A percentile compares a stretch with the other conserved stretches of the same genome.
phyloP scores from a whole-genome alignment of 2,329 filamentous ascomycete genomes.

The Ophiostoma perfectum region DNA sequence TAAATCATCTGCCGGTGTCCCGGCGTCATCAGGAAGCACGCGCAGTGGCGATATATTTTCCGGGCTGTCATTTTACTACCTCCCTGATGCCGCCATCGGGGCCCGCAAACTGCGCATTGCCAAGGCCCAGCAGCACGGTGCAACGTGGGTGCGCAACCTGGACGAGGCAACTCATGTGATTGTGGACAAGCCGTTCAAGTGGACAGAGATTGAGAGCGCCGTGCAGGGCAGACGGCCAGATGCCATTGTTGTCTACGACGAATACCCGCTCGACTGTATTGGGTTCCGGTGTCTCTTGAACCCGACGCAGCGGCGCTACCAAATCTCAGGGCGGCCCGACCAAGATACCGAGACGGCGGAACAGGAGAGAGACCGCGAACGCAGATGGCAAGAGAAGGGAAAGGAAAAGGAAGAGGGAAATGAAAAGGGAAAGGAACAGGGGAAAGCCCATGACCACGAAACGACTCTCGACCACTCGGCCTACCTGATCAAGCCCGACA shows the following conservation, averaged over 20 bases:
- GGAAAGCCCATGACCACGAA: no score
- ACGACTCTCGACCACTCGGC: no score
- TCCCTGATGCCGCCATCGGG: slow-evolving; percentile 72
- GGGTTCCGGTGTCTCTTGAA: slow-evolving; percentile 54
- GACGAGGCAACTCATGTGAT: slow-evolving; percentile 68
- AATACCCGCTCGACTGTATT: slow-evolving; percentile 65
- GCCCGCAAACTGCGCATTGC: slow-evolving; percentile 65
- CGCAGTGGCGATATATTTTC: slow-evolving; percentile 47
- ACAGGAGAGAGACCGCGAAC: background rate
- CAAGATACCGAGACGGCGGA: slow-evolving; percentile 27
- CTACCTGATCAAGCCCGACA: background rate
- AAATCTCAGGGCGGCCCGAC: slow-evolving; percentile 43
- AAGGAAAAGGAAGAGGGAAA: background rate
- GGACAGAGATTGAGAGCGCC: slow-evolving; percentile 55
- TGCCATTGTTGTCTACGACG: slow-evolving; percentile 57
- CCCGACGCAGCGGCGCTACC: slow-evolving; percentile 54
- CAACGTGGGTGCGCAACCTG: slow-evolving; percentile 59
- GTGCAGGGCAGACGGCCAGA: slow-evolving; percentile 34
- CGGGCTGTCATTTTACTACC: slow-evolving; percentile 64
- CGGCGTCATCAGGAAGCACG: slow-evolving; percentile 24
- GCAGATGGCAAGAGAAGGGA: background rate
- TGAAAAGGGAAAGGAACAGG: background rate
- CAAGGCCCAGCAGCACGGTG: slow-evolving; percentile 70
- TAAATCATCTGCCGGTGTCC: background rate
- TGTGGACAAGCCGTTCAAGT: slow-evolving; percentile 64